These are phyloP conservation scores for Fusarium verrucosum DNA, from an alignment of 2,329 filamentous ascomycete species.

Conservation along the genomic window DNA sequence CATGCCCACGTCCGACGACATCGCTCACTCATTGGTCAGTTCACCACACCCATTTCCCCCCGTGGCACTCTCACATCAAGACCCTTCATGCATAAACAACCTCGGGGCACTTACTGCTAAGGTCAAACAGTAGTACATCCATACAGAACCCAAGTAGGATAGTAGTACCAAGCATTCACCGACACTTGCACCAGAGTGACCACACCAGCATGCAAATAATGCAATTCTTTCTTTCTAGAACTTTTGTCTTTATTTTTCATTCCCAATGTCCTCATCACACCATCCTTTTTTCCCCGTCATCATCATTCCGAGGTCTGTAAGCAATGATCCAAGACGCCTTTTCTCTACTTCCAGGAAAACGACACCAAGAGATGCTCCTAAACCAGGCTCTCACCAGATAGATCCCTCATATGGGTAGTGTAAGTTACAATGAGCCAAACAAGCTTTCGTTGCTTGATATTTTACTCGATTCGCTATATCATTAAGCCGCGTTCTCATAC, in stretches of 20 bases:
- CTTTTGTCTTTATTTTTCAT: conserved; percentile 22
- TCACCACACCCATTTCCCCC: conserved; percentile 4
- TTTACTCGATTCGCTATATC: conserved; percentile 31
- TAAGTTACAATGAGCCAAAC: conserved; percentile 39
- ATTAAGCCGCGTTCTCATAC: conserved; percentile 65
- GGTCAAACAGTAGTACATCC: neutral
- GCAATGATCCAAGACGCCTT: conserved; percentile 39
- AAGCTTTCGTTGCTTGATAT: conserved; percentile 17
- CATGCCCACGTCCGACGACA: conserved; percentile 30
- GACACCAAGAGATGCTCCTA: conserved; percentile 60
- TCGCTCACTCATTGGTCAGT: conserved; percentile 26
- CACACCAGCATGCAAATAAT: neutral
- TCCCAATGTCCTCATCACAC: conserved; percentile 6
- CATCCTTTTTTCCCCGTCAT: conserved; percentile 37
- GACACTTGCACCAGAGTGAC: neutral
- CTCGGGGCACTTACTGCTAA: neutral
- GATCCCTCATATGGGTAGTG: conserved; percentile 22
- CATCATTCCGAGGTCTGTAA: conserved; percentile 31
- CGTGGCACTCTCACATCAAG: conserved; percentile 2
- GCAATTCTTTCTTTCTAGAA: conserved; percentile 9
- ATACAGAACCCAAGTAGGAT: too few species aligned
- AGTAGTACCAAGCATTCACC: conserved; percentile 1
- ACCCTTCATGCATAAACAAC: conserved; percentile 36
- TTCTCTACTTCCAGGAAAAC: conserved; percentile 50
- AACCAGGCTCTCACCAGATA: conserved; percentile 27